A percentile compares a stretch with the other conserved stretches of the same genome.
These are phyloP conservation scores for Gonium pectorale DNA, from an alignment of 139 green algal species.

Conservation along the genomic window DNA sequence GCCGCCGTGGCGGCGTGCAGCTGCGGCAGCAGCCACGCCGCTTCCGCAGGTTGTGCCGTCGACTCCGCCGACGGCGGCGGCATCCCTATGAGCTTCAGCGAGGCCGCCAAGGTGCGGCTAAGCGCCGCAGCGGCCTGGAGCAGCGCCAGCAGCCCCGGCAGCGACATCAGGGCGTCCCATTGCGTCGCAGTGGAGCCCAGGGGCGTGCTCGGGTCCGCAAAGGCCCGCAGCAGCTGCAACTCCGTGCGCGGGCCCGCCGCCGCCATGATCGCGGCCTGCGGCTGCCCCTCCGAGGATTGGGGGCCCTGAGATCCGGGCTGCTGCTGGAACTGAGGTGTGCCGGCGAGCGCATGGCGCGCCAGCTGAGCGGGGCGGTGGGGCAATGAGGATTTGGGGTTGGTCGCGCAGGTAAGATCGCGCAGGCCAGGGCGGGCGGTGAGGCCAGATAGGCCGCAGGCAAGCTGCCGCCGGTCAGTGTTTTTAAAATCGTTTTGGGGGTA, in stretches of 20 bases:
- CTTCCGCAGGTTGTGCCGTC: not conserved
- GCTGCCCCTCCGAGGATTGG: not conserved
- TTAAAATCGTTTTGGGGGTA: no score
- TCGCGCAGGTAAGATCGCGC: no score
- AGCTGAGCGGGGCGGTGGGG: no score
- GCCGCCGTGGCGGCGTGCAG: slow-evolving; percentile 3
- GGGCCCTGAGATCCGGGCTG: not conserved
- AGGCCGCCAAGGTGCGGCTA: not conserved
- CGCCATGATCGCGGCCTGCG: not conserved
- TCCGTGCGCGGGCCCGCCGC: not conserved
- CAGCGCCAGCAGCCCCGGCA: not conserved
- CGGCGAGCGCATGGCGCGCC: not conserved
- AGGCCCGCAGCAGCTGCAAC: slow-evolving; percentile 20
- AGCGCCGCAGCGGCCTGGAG: not conserved
- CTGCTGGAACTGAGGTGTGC: not conserved
- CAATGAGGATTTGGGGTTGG: no score
- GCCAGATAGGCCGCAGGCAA: no score
- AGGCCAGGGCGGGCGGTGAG: no score
- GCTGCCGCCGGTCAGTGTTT: no score
- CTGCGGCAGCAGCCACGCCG: slow-evolving; percentile 8
- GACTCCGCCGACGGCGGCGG: not conserved
- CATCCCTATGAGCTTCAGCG: not conserved
- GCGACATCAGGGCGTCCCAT: slow-evolving; percentile 16
- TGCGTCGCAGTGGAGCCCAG: no score
- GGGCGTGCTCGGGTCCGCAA: no score